A percentile compares a stretch with the other conserved stretches of the same genome.
Evolutionary conservation across 192 early-diverging fungal species (phyloP).

Genomic region (Coemansia umbellata): DNA sequence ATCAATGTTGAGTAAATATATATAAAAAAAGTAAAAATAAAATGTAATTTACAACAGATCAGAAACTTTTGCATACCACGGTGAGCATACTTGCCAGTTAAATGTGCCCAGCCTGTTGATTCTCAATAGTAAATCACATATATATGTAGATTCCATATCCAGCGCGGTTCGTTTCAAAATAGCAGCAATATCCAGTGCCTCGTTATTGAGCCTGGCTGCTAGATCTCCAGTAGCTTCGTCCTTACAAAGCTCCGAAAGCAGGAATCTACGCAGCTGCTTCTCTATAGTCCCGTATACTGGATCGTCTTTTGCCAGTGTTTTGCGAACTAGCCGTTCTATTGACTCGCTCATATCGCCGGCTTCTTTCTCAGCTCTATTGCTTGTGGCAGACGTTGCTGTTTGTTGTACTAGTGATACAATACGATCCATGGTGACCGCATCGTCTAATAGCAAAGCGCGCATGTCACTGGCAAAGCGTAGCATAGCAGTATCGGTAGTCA

Average conservation of each 20-base stretch:
- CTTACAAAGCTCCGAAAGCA: constrained; percentile 14
- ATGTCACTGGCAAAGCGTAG: background rate
- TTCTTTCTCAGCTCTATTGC: background rate
- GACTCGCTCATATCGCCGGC: background rate
- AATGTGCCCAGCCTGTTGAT: constrained; percentile 28
- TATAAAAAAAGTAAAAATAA: background rate
- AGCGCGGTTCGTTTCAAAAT: constrained; percentile 12
- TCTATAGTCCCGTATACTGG: constrained; percentile 25
- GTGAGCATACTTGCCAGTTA: constrained; percentile 39
- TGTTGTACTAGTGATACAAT: constrained; percentile 3
- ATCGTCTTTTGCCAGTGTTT: constrained; percentile 31
- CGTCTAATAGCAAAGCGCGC: constrained; percentile 9
- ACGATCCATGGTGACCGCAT: constrained; percentile 20
- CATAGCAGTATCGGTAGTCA: constrained; percentile 1
- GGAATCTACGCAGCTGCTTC: constrained; percentile 14
- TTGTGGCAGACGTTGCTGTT: background rate
- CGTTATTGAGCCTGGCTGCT: constrained; percentile 5
- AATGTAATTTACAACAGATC: background rate
- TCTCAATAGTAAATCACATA: constrained; percentile 9
- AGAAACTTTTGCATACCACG: constrained; percentile 31
- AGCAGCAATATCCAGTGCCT: background rate
- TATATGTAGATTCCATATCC: constrained; percentile 6
- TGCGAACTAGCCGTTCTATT: constrained; percentile 13
- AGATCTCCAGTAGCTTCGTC: constrained; percentile 5
- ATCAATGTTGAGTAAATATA: too few species aligned